Conservation (phyloP, 73 alveolate species). For the Paramecium bursaria region DNA sequence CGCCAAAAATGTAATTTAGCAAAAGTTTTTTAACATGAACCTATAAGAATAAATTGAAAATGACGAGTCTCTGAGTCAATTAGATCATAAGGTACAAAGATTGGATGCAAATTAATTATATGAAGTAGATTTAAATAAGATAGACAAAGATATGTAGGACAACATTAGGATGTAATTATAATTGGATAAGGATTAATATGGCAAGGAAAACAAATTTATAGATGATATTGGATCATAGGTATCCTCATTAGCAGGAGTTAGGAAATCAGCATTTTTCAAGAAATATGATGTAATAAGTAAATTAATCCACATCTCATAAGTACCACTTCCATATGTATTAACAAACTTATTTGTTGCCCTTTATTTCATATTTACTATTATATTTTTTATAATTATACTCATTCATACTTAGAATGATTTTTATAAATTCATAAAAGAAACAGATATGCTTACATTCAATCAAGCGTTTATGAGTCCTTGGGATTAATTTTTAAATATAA, state of each 20-base stretch:
- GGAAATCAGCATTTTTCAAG: slow-evolving; percentile 20
- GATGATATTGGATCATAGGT: slow-evolving; percentile 55
- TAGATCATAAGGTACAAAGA: no score
- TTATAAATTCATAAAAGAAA: slow-evolving; percentile 47
- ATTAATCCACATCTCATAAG: no score
- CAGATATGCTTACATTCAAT: slow-evolving; percentile 25
- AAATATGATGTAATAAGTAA: slow-evolving; percentile 30
- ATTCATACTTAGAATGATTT: background rate
- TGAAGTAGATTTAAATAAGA: slow-evolving; percentile 60
- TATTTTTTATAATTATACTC: background rate
- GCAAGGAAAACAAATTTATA: background rate
- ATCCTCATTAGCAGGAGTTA: slow-evolving; percentile 39
- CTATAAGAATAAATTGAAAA: no score
- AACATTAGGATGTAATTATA: slow-evolving; percentile 19
- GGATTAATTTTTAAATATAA: slow-evolving; percentile 8
- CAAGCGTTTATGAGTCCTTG: slow-evolving; percentile 50
- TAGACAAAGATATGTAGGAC: slow-evolving; percentile 54
- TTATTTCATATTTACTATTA: background rate
- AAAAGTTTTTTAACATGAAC: no score
- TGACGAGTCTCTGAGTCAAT: no score
- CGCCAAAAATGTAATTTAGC: no score
- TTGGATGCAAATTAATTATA: slow-evolving; percentile 43
- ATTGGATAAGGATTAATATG: slow-evolving; percentile 23
- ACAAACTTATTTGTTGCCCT: no score
- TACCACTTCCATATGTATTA: no score